Evolutionary conservation across 2,329 filamentous ascomycete species (phyloP), one percentile per base, ranked within the genome.

Genomic region (Raffaelea arxii): DNA sequence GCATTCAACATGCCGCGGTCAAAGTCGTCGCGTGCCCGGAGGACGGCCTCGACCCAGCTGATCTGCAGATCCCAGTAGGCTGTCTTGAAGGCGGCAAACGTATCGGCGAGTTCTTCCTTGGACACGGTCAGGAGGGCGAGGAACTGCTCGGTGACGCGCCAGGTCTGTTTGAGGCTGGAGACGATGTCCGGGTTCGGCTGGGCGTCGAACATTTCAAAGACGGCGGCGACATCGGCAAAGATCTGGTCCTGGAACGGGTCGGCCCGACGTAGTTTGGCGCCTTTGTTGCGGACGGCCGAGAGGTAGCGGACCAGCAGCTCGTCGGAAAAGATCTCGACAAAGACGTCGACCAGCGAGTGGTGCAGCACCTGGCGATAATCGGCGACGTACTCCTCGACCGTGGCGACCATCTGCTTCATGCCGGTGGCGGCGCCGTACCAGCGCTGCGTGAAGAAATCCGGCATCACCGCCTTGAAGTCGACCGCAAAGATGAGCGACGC

Each of bases 31-130:
- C 94, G 74, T 2, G 81, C 75, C 54, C 90, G 77, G 53, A 98
- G 62, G 41, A 95, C 91, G 6, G 86, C 84, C 71, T 98, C 94
- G 7, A 98, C 89, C 92, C 92, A 98, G 40, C 82, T 84, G 49
- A 97, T 82, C 63, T 94, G 88, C 61, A 97, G 70, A 65, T 98
- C 92, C 86, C 91, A 95, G 64, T 95, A 96, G 40, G 78, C 75
- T 35, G 67, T 70, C 72, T 96, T 97, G 69, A 98, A 91, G 5
- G 71, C 69, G 56, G 84, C 84, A 59, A 94, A 97, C 2, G 86
- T 81, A 44, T 85, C 79, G 16, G 88, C 80, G 1, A 96, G 72
- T 22, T 70, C 73, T 25, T 80, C 75, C 43, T 82, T 83, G 59
- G 92, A 88, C 25, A 83, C 80, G 4, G 80, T 80, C n/a, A 98